phyloP scores from a whole-genome alignment of 2,329 filamentous ascomycete species.

The Aureobasidium subglaciale region DNA sequence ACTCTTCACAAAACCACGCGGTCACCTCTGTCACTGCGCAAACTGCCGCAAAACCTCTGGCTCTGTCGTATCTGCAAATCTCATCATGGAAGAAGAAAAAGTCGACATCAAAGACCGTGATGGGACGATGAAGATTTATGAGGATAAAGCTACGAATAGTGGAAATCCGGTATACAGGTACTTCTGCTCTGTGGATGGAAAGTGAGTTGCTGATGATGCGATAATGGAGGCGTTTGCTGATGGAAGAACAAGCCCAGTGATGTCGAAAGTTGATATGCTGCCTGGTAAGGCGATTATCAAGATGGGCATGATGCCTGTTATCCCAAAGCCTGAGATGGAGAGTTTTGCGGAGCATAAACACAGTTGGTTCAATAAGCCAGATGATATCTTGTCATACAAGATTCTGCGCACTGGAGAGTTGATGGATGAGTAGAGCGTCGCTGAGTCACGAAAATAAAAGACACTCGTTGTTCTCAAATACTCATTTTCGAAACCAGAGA shows the following conservation, averaged over 20 bases:
- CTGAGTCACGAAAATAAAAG: not conserved
- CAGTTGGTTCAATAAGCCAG: conserved; percentile 36
- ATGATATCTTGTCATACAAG: conserved; percentile 33
- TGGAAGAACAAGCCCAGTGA: conserved; percentile 37
- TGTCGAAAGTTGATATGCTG: conserved; percentile 26
- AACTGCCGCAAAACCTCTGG: conserved; percentile 47
- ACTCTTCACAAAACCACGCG: conserved; percentile 39
- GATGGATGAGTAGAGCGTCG: not conserved
- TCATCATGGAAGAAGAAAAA: conserved; percentile 38
- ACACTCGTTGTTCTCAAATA: too few species aligned
- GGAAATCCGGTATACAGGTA: conserved; percentile 39
- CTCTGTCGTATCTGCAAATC: conserved; percentile 34
- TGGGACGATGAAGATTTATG: conserved; percentile 39
- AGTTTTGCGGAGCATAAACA: conserved; percentile 39
- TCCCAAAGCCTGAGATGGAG: conserved; percentile 41
- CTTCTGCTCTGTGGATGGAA: conserved; percentile 42
- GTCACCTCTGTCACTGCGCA: conserved; percentile 45
- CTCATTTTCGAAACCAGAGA: too few species aligned
- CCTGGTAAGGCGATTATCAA: conserved; percentile 43
- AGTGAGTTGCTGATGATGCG: conserved; percentile 28
- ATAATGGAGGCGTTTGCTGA: not conserved
- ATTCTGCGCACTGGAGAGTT: conserved; percentile 18
- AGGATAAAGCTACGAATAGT: conserved; percentile 39
- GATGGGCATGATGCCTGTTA: conserved; percentile 44
- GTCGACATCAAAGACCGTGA: conserved; percentile 40